Evolutionary conservation across 768 basidiomycete genomes (phyloP).

Genomic region (Tricholoma bakamatsutake): DNA sequence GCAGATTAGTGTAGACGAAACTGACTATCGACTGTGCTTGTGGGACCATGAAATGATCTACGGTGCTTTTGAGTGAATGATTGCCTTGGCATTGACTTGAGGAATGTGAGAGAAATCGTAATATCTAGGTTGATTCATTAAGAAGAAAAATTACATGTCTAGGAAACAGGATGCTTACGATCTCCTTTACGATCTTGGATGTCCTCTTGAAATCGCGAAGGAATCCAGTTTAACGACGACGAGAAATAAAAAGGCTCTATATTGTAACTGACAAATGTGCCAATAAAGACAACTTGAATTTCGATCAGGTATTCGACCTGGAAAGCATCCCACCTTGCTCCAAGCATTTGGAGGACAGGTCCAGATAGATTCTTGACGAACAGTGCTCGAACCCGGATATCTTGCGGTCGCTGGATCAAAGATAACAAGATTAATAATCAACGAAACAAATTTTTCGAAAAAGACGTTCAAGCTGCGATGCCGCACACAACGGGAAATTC

Average conservation of each 20-base stretch:
- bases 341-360: conserved; percentile 54
- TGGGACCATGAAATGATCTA: not conserved
- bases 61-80: conserved; percentile 2
- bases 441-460: no score
- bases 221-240: conserved; percentile 63
- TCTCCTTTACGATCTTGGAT: conserved; percentile 35
- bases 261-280: conserved; percentile 32
- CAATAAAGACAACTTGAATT: not conserved
- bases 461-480: no score
- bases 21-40: conserved; percentile 9
- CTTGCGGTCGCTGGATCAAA: conserved; percentile 23
- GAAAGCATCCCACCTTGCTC: conserved; percentile 41
- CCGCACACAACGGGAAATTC: not conserved
- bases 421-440: not conserved
- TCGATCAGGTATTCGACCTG: conserved; percentile 17
- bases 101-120: conserved; percentile 50
- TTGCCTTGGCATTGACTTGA: conserved; percentile 34
- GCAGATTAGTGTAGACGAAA: not conserved
- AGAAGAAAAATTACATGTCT: not conserved
- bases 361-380: conserved; percentile 51
- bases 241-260: conserved; percentile 68
- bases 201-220: conserved; percentile 56
- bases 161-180: conserved; percentile 32
- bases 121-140: conserved; percentile 36
- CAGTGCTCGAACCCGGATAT: conserved; percentile 41